Base-by-base conservation (phyloP, 331 rosid genomes). In the Malus hybrid region DNA sequence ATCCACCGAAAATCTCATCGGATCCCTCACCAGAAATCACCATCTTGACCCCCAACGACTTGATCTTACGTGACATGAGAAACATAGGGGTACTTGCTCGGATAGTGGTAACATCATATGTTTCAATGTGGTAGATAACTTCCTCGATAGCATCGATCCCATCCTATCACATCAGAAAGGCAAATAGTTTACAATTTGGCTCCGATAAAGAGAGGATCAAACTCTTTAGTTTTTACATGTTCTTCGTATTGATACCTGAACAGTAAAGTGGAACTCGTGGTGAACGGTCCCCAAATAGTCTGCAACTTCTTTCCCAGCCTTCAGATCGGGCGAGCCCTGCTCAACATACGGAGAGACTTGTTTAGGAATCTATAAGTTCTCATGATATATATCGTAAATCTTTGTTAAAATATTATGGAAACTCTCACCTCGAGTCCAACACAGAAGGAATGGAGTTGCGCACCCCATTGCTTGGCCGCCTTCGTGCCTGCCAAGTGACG, bases 131-230 rank as follows among this genome's bases (percentile, higher is more conserved):
- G 78, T 90, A 92, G 53, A 95, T 95, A 36, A 95, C 97, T 4
- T 95, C 99, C 77, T 95, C 99, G 65, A 95, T 86, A 4, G 99
- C 99, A 87, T 95, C 99, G 33, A 95, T 88, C 0, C 99, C 97
- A 78, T 95, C 99, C 97, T 94, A 78, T 68, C 65, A 80, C 52
- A 70, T 24, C 11, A 65, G 78, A 77, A 11, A 70, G 2, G 39
- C 53, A 80, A 34, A 77, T 14, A 10, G 10, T 32, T 80, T 34
- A 78, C 11, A 58, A 13, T 77, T 30, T 26, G 57, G 64, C 13
- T 48, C 36, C 66, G 22, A 57, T 39, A 53, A 8, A 10, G 14
- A 33, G 36, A 26, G 44, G 44, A 14, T 0, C 50, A 52, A 36
- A 65, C 42, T 13, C 10, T 55, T 52, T 6, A 33, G 75, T 22